A percentile compares a stretch with the other conserved stretches of the same genome.
phyloP scores from a whole-genome alignment of 257 asterid genomes.

The Cynanchum wilfordii region DNA sequence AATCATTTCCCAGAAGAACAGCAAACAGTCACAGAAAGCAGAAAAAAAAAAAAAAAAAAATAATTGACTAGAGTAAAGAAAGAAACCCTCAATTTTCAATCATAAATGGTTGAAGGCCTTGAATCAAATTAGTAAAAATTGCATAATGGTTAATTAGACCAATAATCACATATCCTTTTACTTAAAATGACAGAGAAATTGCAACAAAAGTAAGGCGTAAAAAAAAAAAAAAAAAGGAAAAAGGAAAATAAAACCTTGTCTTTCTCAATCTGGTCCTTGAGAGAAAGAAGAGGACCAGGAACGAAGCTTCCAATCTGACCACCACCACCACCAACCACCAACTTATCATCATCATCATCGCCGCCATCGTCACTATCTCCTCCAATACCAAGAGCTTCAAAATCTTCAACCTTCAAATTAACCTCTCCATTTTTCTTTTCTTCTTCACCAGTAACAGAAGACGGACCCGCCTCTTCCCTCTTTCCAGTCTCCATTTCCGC shows the following conservation, averaged over 20 bases:
- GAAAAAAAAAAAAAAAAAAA: background rate
- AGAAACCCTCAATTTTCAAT: background rate
- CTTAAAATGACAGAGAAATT: background rate
- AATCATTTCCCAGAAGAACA: background rate
- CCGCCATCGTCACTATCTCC: slow-evolving; percentile 14
- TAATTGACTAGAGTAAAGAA: no score
- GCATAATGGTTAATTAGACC: background rate
- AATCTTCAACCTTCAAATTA: slow-evolving; percentile 29
- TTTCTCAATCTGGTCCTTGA: slow-evolving; percentile 70
- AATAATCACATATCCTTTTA: background rate
- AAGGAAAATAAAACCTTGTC: slow-evolving; percentile 44
- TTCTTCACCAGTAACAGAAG: slow-evolving; percentile 26
- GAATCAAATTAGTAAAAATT: background rate
- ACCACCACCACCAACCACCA: background rate
- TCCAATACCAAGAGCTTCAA: slow-evolving; percentile 5
- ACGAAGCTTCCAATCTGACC: slow-evolving; percentile 36
- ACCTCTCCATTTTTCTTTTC: slow-evolving; percentile 24
- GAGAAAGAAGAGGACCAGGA: slow-evolving; percentile 80
- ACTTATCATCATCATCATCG: background rate
- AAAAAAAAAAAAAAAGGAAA: background rate
- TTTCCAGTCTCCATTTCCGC: slow-evolving; percentile 35
- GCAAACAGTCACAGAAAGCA: background rate
- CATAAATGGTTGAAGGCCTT: background rate
- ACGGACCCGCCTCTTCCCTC: slow-evolving; percentile 47
- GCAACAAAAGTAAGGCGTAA: background rate